A percentile compares a stretch with the other conserved stretches of the same genome.
These are phyloP conservation scores for Hippophae gyantsensis DNA, from an alignment of 306 rosid species.

Conservation along the genomic window DNA sequence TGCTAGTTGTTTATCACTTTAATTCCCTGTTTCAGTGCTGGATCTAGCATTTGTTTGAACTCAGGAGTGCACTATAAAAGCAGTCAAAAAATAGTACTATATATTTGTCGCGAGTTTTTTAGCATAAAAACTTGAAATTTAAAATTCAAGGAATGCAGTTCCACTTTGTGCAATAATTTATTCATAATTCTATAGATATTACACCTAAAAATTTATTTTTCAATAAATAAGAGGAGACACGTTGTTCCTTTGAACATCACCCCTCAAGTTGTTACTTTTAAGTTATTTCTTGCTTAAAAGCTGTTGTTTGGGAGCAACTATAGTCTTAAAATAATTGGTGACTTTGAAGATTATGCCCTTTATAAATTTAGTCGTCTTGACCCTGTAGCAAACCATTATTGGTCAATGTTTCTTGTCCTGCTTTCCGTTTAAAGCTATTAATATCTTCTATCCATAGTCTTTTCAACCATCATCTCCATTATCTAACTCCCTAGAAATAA, in stretches of 20 bases:
- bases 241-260: too few relatives aligned
- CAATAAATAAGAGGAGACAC: too few relatives aligned
- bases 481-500: background rate
- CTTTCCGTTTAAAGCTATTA: background rate
- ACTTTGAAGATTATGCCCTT: background rate
- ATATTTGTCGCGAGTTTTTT: too few relatives aligned
- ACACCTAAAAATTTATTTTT: too few relatives aligned
- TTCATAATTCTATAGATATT: too few relatives aligned
- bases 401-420: background rate
- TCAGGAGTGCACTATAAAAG: too few relatives aligned
- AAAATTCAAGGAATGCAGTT: too few relatives aligned
- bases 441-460: background rate
- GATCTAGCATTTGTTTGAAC: too few relatives aligned
- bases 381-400: background rate
- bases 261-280: too few relatives aligned
- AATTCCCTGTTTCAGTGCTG: background rate
- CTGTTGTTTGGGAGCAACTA: background rate
- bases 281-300: background rate
- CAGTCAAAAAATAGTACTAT: too few relatives aligned
- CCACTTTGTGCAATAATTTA: too few relatives aligned
- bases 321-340: background rate
- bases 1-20: background rate
- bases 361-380: background rate
- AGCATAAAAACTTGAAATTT: too few relatives aligned
- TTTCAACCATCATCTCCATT: background rate